Evolutionary conservation across 352 stramenopile species (phyloP).

Genomic region (Pythium aphanidermatum): DNA sequence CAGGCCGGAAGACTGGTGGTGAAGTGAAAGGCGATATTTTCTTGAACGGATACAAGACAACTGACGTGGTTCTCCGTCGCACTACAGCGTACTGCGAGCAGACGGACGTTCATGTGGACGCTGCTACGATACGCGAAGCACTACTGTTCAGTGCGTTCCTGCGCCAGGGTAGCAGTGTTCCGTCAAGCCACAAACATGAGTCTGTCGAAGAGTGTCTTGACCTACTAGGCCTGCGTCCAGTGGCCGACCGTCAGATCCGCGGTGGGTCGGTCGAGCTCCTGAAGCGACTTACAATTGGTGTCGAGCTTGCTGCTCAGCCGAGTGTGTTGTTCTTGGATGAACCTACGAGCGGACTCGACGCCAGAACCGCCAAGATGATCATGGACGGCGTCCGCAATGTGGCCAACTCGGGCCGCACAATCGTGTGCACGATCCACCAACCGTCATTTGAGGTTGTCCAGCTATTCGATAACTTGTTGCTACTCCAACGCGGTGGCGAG

Average conservation of each 20-base stretch:
- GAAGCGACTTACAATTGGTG: slow-evolving; percentile 60
- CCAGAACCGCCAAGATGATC: slow-evolving; percentile 40
- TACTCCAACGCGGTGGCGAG: slow-evolving; percentile 15
- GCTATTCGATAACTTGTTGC: slow-evolving; percentile 55
- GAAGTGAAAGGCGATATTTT: slow-evolving; percentile 62
- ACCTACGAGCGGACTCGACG: slow-evolving; percentile 45
- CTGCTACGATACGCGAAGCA: slow-evolving; percentile 21
- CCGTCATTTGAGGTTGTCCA: slow-evolving; percentile 71
- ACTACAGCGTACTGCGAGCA: slow-evolving; percentile 24
- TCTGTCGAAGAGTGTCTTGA: slow-evolving; percentile 35
- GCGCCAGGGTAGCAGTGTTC: slow-evolving; percentile 18
- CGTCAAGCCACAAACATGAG: slow-evolving; percentile 24
- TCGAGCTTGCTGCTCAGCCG: slow-evolving; percentile 82
- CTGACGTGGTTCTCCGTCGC: slow-evolving; percentile 16
- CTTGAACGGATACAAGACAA: slow-evolving; percentile 34
- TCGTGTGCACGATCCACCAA: slow-evolving; percentile 88
- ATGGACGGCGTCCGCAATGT: slow-evolving; percentile 54
- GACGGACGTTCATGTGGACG: slow-evolving; percentile 36
- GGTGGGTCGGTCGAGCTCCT: slow-evolving; percentile 25
- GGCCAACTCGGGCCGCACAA: slow-evolving; percentile 56
- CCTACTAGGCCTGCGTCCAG: slow-evolving; percentile 24
- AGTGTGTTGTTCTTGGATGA: slow-evolving; percentile 75
- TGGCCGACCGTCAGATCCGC: slow-evolving; percentile 33
- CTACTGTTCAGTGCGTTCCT: slow-evolving; percentile 83
- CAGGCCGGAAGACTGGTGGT: slow-evolving; percentile 69